These are phyloP conservation scores for Orbilia javanica DNA, from an alignment of 2,329 filamentous ascomycete genomes.

Conservation along the genomic window DNA sequence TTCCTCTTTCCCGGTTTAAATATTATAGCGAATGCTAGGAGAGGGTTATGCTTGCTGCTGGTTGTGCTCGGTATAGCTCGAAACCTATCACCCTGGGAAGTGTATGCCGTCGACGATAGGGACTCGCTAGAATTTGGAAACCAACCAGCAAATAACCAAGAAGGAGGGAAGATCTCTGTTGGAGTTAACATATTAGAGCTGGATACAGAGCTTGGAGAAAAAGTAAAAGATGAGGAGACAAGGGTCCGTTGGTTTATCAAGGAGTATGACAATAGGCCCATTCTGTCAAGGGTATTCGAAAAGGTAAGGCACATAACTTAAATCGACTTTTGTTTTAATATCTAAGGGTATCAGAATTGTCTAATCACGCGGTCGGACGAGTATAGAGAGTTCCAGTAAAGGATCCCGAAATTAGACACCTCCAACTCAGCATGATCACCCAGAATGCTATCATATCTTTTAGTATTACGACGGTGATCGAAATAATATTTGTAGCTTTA, in stretches of 20 bases:
- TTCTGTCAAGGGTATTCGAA: conserved; percentile 51
- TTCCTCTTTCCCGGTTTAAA: conserved; percentile 42
- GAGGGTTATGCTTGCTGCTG: conserved; percentile 43
- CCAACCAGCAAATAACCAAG: background rate
- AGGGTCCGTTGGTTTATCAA: conserved; percentile 54
- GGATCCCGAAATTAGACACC: conserved; percentile 35
- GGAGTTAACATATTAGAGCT: conserved; percentile 34
- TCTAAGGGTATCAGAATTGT: no score
- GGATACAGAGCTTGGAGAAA: conserved; percentile 19
- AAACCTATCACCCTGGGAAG: conserved; percentile 50
- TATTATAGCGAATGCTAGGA: conserved; percentile 49
- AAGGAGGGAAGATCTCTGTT: background rate
- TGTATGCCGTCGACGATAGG: conserved; percentile 50
- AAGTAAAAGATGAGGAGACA: conserved; percentile 43
- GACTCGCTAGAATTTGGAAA: conserved; percentile 2
- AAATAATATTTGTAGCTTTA: conserved; percentile 46
- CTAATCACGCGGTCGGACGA: background rate
- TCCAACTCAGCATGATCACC: conserved; percentile 44
- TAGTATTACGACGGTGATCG: conserved; percentile 15
- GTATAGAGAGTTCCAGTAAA: conserved; percentile 40
- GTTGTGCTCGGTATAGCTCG: conserved; percentile 47
- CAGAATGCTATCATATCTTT: conserved; percentile 46
- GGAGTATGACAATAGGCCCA: conserved; percentile 45
- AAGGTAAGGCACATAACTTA: conserved; percentile 28
- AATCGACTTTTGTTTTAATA: no score